phyloP scores from a whole-genome alignment of 2,329 filamentous ascomycete genomes.

The Neophaeococcomyces mojaviensis region DNA sequence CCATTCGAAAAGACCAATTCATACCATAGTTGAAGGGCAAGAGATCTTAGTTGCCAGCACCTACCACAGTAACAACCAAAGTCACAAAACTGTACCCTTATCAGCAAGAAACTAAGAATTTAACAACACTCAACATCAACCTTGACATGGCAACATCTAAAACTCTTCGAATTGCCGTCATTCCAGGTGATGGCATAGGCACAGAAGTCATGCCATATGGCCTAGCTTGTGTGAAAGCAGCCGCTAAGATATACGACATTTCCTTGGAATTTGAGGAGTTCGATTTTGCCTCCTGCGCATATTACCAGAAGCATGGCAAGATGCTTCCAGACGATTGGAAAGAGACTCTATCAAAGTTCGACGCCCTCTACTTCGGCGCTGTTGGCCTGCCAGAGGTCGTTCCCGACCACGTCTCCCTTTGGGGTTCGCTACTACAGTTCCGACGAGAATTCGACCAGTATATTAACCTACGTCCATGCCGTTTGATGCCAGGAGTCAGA shows the following conservation, averaged over 20 bases:
- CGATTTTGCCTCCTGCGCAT: conserved; percentile 41
- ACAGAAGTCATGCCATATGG: conserved; percentile 50
- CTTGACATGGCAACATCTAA: not conserved
- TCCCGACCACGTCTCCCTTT: conserved; percentile 50
- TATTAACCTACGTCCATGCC: conserved; percentile 49
- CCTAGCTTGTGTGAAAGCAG: conserved; percentile 30
- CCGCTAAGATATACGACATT: conserved; percentile 16
- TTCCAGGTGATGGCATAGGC: conserved; percentile 58
- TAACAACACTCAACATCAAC: too few relatives aligned
- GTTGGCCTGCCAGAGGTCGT: conserved; percentile 45
- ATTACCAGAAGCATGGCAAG: conserved; percentile 44
- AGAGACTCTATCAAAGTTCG: conserved; percentile 43
- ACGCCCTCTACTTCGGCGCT: conserved; percentile 53
- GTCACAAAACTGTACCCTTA: too few relatives aligned
- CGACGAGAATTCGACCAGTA: conserved; percentile 50
- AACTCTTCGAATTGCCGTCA: conserved; percentile 43
- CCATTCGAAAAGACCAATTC: too few relatives aligned
- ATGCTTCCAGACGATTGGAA: conserved; percentile 48
- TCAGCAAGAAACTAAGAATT: too few relatives aligned
- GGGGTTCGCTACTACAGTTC: conserved; percentile 50
- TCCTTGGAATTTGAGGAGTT: conserved; percentile 45
- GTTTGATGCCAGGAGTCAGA: conserved; percentile 45
- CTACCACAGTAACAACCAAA: too few relatives aligned
- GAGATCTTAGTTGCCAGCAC: too few relatives aligned
- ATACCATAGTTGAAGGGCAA: too few relatives aligned